Conservation (phyloP, 148 eudicot species). For the Vaccinium darrowii region DNA sequence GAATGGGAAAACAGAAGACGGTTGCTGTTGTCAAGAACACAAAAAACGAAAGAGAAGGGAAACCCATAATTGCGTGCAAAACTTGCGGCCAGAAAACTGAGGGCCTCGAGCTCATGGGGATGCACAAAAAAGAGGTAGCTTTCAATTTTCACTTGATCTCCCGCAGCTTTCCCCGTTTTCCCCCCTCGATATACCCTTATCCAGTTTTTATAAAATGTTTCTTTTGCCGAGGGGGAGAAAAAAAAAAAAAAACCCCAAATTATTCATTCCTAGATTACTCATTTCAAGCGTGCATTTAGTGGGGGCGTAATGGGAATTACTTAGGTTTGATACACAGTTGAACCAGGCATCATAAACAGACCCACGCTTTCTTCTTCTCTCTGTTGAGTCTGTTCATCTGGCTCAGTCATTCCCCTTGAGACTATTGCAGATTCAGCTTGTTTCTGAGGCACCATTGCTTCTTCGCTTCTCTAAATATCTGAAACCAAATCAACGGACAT, state of each 20-base stretch:
- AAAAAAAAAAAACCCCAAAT: background rate
- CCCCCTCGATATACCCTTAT: too few relatives aligned
- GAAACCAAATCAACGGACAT: background rate
- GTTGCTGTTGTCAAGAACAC: too few relatives aligned
- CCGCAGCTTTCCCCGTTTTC: too few relatives aligned
- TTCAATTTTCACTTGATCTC: too few relatives aligned
- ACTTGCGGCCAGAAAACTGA: too few relatives aligned
- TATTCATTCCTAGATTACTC: background rate
- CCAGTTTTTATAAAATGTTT: too few relatives aligned
- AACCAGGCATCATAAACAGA: slow-evolving; percentile 87
- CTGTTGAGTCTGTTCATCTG: slow-evolving; percentile 23
- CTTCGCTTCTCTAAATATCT: slow-evolving; percentile 8
- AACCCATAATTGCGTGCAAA: too few relatives aligned
- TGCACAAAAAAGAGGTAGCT: too few relatives aligned
- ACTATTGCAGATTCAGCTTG: slow-evolving; percentile 54
- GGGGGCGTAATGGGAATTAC: slow-evolving; percentile 26
- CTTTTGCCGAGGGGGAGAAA: too few relatives aligned
- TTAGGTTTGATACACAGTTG: slow-evolving; percentile 71
- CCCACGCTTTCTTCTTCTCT: slow-evolving; percentile 27
- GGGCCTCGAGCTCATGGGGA: too few relatives aligned
- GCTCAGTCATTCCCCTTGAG: slow-evolving; percentile 30
- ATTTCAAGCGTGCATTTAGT: background rate
- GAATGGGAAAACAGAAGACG: too few relatives aligned
- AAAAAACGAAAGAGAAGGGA: too few relatives aligned
- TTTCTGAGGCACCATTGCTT: slow-evolving; percentile 35